phyloP scores from a whole-genome alignment of 306 rosid genomes.

The Datisca glomerata region DNA sequence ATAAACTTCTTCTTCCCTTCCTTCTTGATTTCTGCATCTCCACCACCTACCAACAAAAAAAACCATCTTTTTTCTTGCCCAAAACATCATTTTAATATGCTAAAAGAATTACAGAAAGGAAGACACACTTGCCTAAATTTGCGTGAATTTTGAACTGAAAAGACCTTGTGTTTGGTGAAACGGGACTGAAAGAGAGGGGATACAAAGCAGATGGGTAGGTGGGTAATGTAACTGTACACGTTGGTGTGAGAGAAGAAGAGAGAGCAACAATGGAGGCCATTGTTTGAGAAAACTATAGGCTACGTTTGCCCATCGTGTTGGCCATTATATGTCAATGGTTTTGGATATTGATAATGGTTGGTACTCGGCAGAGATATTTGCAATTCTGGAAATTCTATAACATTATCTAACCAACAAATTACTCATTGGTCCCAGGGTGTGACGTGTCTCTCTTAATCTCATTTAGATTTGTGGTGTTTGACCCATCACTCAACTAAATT shows the following conservation, averaged over 20 bases:
- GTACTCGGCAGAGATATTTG: not conserved
- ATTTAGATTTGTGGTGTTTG: no score
- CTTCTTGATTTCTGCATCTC: conserved; percentile 48
- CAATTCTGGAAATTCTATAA: not conserved
- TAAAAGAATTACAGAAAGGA: not conserved
- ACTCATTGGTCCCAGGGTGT: no score
- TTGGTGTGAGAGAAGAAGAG: conserved; percentile 35
- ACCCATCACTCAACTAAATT: no score
- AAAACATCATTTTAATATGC: not conserved
- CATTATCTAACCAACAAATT: not conserved
- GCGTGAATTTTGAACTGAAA: conserved; percentile 47
- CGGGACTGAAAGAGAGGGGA: conserved; percentile 11
- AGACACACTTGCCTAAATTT: conserved; percentile 32
- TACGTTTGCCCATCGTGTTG: no score
- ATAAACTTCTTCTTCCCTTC: conserved; percentile 76
- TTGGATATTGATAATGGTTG: not conserved
- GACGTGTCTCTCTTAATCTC: no score
- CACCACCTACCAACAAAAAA: conserved; percentile 38
- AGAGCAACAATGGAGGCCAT: conserved; percentile 59
- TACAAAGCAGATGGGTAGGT: conserved; percentile 17
- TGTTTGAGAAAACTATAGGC: no score
- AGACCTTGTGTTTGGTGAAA: conserved; percentile 21
- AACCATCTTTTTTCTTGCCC: not conserved
- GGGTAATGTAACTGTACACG: conserved; percentile 27
- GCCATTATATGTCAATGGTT: not conserved